phyloP scores from a whole-genome alignment of 345 rosid genomes.

The Boechera stricta region DNA sequence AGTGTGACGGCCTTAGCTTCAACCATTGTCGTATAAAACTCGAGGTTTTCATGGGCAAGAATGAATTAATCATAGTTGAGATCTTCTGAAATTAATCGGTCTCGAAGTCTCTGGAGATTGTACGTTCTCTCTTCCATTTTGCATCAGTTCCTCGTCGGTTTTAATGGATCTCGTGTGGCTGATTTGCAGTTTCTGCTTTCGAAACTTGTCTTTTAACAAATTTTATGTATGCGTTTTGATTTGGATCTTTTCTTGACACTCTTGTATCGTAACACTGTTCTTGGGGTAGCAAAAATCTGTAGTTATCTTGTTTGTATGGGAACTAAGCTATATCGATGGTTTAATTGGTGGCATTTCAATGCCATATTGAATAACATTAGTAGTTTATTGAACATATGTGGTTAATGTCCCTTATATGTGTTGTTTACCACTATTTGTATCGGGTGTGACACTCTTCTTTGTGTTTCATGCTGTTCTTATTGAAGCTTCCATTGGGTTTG shows the following conservation, averaged over 20 bases:
- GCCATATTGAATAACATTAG: not conserved
- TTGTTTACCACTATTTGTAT: too few relatives aligned
- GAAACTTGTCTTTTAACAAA: not conserved
- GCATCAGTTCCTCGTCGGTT: not conserved
- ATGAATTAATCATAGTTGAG: not conserved
- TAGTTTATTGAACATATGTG: not conserved
- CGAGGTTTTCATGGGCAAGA: constrained; percentile 16
- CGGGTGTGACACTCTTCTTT: not conserved
- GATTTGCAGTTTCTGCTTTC: constrained; percentile 11
- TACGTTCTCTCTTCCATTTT: constrained; percentile 10
- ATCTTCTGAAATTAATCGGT: not conserved
- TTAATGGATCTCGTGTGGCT: not conserved
- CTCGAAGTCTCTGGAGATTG: constrained; percentile 4
- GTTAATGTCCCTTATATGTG: not conserved
- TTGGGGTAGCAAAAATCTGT: not conserved
- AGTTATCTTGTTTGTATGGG: not conserved
- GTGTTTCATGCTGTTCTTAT: constrained; percentile 5
- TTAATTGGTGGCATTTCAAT: not conserved
- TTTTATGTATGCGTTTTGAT: not conserved
- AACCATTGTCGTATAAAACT: not conserved
- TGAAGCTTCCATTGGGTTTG: constrained; percentile 17
- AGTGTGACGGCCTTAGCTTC: constrained; percentile 24
- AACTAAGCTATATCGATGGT: not conserved
- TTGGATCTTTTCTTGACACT: not conserved
- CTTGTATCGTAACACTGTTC: not conserved